These are phyloP conservation scores for Pleurotus tuber-regium DNA, from an alignment of 768 basidiomycete genomes.

Conservation along the genomic window DNA sequence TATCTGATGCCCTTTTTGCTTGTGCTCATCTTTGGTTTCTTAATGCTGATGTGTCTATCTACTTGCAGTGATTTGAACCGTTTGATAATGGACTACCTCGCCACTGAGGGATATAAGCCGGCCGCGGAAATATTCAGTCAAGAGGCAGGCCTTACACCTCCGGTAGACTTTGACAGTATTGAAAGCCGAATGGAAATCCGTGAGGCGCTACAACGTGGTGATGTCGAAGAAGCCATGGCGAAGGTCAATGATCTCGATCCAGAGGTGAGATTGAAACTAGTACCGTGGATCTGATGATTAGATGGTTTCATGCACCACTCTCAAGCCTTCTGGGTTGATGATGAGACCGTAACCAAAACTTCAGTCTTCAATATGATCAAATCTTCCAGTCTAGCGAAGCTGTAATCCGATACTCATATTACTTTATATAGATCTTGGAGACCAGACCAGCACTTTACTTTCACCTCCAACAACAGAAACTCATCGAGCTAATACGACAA, in stretches of 20 bases:
- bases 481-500: slow-evolving; percentile 92
- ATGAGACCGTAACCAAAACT: slow-evolving; percentile 81
- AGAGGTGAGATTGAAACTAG: slow-evolving; percentile 64
- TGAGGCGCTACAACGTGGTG: slow-evolving; percentile 89
- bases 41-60: slow-evolving; percentile 21
- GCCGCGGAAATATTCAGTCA: slow-evolving; percentile 94
- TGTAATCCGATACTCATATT: slow-evolving; percentile 19
- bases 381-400: slow-evolving; percentile 11
- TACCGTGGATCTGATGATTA: slow-evolving; percentile 64
- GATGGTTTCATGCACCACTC: slow-evolving; percentile 98
- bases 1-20: slow-evolving; percentile 63
- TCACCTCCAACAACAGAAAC: slow-evolving; percentile 90
- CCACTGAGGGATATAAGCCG: slow-evolving; percentile 95
- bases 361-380: slow-evolving; percentile 95
- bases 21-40: slow-evolving; percentile 12
- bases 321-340: slow-evolving; percentile 77
- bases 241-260: slow-evolving; percentile 94
- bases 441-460: slow-evolving; percentile 93
- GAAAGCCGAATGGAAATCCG: slow-evolving; percentile 94
- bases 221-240: slow-evolving; percentile 94
- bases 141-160: slow-evolving; percentile 74
- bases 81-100: slow-evolving; percentile 95
- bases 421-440: slow-evolving; percentile 79
- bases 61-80: slow-evolving; percentile 85
- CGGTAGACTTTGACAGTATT: slow-evolving; percentile 89